A percentile compares a stretch with the other conserved stretches of the same genome.
Evolutionary conservation across 1,284 basidiomycete species (phyloP).

Genomic region (Rhizoctonia solani): DNA sequence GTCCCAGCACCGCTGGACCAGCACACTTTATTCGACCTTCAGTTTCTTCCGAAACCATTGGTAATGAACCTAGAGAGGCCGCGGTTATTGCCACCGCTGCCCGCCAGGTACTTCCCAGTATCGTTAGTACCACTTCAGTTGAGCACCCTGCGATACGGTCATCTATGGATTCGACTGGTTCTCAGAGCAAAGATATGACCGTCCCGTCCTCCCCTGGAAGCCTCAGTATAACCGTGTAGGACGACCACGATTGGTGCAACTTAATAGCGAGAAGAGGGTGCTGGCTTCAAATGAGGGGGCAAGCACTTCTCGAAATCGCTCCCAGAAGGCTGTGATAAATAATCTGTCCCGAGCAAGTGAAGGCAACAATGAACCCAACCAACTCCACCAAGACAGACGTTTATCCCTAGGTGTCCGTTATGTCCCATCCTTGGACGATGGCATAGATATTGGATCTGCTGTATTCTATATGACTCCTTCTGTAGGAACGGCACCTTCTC

Average conservation of each 20-base stretch:
- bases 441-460: constrained; percentile 6
- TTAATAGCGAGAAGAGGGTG: constrained; percentile 69
- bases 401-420: constrained; percentile 70
- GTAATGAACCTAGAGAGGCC: not conserved
- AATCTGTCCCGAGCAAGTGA: constrained; percentile 40
- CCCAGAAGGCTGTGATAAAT: constrained; percentile 64
- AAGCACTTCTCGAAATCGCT: constrained; percentile 53
- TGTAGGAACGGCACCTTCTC: constrained; percentile 8
- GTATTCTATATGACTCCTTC: constrained; percentile 33
- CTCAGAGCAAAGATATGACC: constrained; percentile 27
- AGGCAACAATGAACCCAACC: constrained; percentile 40
- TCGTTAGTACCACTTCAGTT: constrained; percentile 34
- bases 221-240: constrained; percentile 18
- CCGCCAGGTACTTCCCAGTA: constrained; percentile 6
- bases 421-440: constrained; percentile 59
- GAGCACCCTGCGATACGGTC: constrained; percentile 34
- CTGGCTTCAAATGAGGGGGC: constrained; percentile 50
- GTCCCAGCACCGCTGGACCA: not conserved
- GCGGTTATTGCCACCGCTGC: constrained; percentile 27
- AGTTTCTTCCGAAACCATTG: constrained; percentile 14
- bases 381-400: constrained; percentile 53
- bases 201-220: constrained; percentile 16
- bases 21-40: not conserved
- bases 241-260: constrained; percentile 67
- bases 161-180: constrained; percentile 40